These are phyloP conservation scores for Viola odorata DNA, from an alignment of 345 rosid species.

Conservation along the genomic window DNA sequence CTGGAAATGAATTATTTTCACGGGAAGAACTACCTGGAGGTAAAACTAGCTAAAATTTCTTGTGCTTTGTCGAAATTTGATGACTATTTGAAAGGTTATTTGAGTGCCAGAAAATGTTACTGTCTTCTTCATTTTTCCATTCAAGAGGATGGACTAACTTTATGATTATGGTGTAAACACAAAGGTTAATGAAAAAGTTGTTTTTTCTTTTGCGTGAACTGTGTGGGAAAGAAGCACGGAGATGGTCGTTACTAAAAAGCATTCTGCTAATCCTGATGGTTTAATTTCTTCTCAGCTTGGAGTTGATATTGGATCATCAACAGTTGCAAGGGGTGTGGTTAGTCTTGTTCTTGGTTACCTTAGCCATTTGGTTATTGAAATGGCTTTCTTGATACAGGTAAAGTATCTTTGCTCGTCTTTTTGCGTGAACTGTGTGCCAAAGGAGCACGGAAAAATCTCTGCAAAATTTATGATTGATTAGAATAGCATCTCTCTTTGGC, in stretches of 20 bases:
- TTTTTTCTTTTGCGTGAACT: too few relatives aligned
- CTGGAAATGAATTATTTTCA: constrained; percentile 81
- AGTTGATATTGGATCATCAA: constrained; percentile 86
- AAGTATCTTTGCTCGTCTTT: background rate
- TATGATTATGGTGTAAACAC: too few relatives aligned
- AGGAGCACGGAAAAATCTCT: background rate
- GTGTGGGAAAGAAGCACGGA: too few relatives aligned
- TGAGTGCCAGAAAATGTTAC: too few relatives aligned
- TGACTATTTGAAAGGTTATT: too few relatives aligned
- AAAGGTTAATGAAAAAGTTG: too few relatives aligned
- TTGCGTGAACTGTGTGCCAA: background rate
- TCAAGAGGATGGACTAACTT: too few relatives aligned
- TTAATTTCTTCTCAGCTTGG: constrained; percentile 56
- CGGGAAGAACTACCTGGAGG: constrained; percentile 93
- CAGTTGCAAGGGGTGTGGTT: constrained; percentile 94
- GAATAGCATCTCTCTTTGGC: background rate
- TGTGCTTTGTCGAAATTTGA: background rate
- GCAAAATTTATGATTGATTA: background rate
- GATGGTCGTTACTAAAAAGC: too few relatives aligned
- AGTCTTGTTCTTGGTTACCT: constrained; percentile 96
- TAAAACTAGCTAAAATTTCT: constrained; percentile 18
- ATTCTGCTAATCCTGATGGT: background rate
- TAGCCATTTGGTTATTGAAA: constrained; percentile 84
- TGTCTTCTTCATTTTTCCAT: too few relatives aligned
- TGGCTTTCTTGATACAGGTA: constrained; percentile 96